These are phyloP conservation scores for Pilaira anomala DNA, from an alignment of 192 early-diverging fungal species.

Conservation along the genomic window DNA sequence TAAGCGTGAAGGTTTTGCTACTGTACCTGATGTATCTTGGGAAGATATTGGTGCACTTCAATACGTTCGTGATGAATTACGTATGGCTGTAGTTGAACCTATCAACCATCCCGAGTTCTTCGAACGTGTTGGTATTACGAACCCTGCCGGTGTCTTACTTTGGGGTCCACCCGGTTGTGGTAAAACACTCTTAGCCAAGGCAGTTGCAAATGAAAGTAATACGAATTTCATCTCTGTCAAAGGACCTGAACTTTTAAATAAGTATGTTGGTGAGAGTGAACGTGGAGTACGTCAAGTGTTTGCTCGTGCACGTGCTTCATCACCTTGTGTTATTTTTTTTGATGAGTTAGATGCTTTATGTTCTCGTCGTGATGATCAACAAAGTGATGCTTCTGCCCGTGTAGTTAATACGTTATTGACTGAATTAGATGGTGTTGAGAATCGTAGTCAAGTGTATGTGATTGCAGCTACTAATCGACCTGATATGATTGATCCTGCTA, in stretches of 20 bases:
- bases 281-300: slow-evolving; percentile 94
- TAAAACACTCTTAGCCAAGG: slow-evolving; percentile 96
- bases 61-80: slow-evolving; percentile 85
- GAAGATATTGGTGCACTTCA: slow-evolving; percentile 91
- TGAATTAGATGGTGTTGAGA: slow-evolving; percentile 94
- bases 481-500: slow-evolving; percentile 87
- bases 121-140: slow-evolving; percentile 82
- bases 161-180: slow-evolving; percentile 99
- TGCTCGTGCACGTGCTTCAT: slow-evolving; percentile 85
- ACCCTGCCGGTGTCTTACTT: slow-evolving; percentile 89
- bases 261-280: slow-evolving; percentile 99
- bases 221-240: slow-evolving; percentile 99
- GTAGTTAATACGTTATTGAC: slow-evolving; percentile 97
- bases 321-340: slow-evolving; percentile 97
- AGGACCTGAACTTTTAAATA: slow-evolving; percentile 96
- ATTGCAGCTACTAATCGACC: slow-evolving; percentile 98
- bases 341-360: slow-evolving; percentile 97
- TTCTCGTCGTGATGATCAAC: slow-evolving; percentile 83
- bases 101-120: slow-evolving; percentile 90
- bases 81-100: slow-evolving; percentile 95
- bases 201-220: slow-evolving; percentile 95
- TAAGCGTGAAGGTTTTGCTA: slow-evolving; percentile 98
- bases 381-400: slow-evolving; percentile 86
- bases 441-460: slow-evolving; percentile 86
- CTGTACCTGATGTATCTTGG: slow-evolving; percentile 95